A percentile compares a stretch with the other conserved stretches of the same genome.
Conservation (phyloP, 2,329 filamentous ascomycete species). For the Exophiala phaeomuriformis region DNA sequence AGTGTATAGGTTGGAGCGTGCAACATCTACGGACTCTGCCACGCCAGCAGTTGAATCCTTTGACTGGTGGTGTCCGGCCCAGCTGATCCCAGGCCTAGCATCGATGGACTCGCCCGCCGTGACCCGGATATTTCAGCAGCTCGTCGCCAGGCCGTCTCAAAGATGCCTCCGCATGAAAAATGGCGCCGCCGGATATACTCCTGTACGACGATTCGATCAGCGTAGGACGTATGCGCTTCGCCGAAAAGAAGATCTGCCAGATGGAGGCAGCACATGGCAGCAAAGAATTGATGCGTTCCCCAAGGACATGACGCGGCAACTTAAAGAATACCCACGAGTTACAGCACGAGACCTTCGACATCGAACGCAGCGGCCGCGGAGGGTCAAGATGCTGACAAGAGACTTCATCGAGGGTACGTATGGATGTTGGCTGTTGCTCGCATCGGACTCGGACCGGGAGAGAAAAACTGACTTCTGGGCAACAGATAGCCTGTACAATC, state of each 20-base stretch:
- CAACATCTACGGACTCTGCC: no score
- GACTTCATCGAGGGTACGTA: slow-evolving; percentile 86
- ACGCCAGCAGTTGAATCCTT: no score
- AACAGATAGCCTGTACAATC: slow-evolving; percentile 86
- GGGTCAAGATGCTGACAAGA: slow-evolving; percentile 93
- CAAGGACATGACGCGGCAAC: slow-evolving; percentile 70
- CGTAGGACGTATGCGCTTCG: slow-evolving; percentile 37
- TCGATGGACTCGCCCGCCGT: slow-evolving; percentile 75
- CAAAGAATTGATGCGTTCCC: slow-evolving; percentile 70
- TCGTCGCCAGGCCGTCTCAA: slow-evolving; percentile 69
- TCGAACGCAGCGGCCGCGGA: slow-evolving; percentile 66
- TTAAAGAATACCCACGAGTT: slow-evolving; percentile 72
- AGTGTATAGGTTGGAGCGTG: no score
- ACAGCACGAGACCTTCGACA: slow-evolving; percentile 70
- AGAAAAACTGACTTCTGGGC: slow-evolving; percentile 1
- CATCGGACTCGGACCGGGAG: no score
- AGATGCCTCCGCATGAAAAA: slow-evolving; percentile 41
- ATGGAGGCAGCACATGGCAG: slow-evolving; percentile 71
- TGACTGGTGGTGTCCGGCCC: no score
- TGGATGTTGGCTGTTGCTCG: neutral
- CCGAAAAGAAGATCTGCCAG: slow-evolving; percentile 34
- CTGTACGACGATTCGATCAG: slow-evolving; percentile 8
- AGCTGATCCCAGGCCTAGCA: no score
- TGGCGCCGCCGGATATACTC: slow-evolving; percentile 19
- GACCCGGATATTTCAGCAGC: slow-evolving; percentile 71